Conservation (phyloP, 768 basidiomycete genomes). For the Austroboletus eburneus region DNA sequence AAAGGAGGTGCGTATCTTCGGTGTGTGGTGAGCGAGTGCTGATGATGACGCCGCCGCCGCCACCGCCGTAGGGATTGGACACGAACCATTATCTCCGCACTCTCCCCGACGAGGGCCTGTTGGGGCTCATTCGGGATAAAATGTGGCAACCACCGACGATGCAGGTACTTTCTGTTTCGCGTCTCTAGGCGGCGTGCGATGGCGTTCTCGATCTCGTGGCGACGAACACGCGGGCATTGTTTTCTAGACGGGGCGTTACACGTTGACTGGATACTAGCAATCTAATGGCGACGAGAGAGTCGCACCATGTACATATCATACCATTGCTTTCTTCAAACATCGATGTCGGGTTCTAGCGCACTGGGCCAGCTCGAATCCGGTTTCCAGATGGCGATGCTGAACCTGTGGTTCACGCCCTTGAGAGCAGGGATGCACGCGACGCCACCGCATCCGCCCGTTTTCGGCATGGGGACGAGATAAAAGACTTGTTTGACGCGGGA, state of each 20-base stretch:
- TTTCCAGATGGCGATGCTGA: constrained; percentile 68
- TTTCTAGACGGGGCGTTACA: no score
- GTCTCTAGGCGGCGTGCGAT: constrained; percentile 16
- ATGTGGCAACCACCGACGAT: constrained; percentile 48
- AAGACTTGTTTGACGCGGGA: constrained; percentile 89
- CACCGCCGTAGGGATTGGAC: constrained; percentile 39
- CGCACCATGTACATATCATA: not conserved
- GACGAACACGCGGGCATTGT: not conserved
- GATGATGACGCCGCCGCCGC: no score
- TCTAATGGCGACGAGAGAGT: not conserved
- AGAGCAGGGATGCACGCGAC: constrained; percentile 71
- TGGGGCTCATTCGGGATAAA: constrained; percentile 48
- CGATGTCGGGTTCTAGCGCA: constrained; percentile 22
- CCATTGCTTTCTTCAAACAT: constrained; percentile 22
- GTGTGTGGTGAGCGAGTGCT: constrained; percentile 17
- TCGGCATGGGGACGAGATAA: constrained; percentile 64
- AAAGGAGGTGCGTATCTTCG: constrained; percentile 57
- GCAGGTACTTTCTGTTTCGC: constrained; percentile 2
- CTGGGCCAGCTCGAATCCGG: constrained; percentile 4
- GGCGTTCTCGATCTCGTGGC: no score
- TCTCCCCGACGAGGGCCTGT: constrained; percentile 43
- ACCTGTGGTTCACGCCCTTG: constrained; percentile 88
- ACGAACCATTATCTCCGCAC: constrained; percentile 44
- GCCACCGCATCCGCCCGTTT: constrained; percentile 86
- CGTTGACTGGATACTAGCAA: no score